phyloP scores from a whole-genome alignment of 257 asterid species.

The Solanum lycopersicoides region DNA sequence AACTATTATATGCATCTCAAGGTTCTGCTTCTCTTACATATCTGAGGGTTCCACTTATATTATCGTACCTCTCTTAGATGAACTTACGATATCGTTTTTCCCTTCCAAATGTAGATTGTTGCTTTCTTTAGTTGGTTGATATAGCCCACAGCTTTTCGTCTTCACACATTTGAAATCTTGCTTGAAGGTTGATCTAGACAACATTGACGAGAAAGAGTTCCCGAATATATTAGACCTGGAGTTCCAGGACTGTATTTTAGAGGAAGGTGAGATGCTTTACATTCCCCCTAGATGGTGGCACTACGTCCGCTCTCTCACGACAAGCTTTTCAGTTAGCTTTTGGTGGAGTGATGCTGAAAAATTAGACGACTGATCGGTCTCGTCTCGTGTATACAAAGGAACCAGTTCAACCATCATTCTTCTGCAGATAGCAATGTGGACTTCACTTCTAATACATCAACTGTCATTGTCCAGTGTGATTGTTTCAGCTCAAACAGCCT shows the following conservation, averaged over 20 bases:
- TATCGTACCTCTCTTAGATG: background rate
- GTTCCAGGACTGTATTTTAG: constrained; percentile 79
- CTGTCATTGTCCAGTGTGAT: no score
- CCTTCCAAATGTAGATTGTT: background rate
- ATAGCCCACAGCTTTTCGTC: no score
- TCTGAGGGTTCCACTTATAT: background rate
- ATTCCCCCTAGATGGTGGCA: constrained; percentile 99
- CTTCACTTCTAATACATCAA: no score
- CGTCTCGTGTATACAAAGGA: background rate
- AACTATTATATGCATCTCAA: background rate
- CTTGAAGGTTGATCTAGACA: constrained; percentile 87
- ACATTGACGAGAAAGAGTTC: constrained; percentile 53
- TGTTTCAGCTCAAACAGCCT: no score
- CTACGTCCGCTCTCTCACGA: constrained; percentile 81
- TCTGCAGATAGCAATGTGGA: background rate
- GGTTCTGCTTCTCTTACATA: background rate
- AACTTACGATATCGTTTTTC: background rate
- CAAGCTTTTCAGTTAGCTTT: constrained; percentile 96
- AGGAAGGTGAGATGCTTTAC: constrained; percentile 98
- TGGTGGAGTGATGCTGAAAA: constrained; percentile 64
- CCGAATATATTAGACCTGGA: constrained; percentile 55
- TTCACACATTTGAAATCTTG: background rate
- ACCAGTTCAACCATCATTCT: background rate
- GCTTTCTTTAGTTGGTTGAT: background rate
- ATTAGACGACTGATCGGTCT: background rate